Base-by-base conservation (phyloP, 1,284 basidiomycete genomes). In the Phlebopus sp. region DNA sequence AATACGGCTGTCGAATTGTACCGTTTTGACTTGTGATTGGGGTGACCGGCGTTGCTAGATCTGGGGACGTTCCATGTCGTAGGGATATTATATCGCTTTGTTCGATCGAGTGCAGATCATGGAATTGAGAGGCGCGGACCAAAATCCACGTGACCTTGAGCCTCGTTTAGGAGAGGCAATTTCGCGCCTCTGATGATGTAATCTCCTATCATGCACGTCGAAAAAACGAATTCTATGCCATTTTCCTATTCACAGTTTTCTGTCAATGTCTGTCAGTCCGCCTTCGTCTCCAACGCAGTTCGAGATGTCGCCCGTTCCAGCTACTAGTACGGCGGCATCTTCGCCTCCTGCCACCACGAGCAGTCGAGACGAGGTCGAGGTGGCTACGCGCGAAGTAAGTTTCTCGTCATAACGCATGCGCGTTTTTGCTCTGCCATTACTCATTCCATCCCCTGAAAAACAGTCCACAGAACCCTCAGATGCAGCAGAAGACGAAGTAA, bases 251-350 rank as follows among this genome's bases (percentile, higher is more conserved):
- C 25, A n/a, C 27, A 5, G 9, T 8, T 17, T 14, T 5, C 19
- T 37, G 9, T n/a, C 21, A 17, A 60, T 64, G 63, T 66, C 63
- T 11, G 21, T 27, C 34, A 65, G 56, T 18, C 13, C 47, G 1
- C 47, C 56, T 1, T 51, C 55, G 0, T 59, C 55, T 2, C 39
- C 49, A 13, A 19, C 54, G 2, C 47, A 27, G 2, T 43, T 54
- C 29, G 34, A 29, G n/a, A 41, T 56, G 51, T 64, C 64, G 0
- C 57, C 64, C 1, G 39, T 44, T 17, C 47, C 53, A 27, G 27
- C 51, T 17, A 25, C 50, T 17, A 66, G 62, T 43, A 62, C 66
- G 5, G 53, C 50, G 5, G 55, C 63, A 0, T 66, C 66, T 2
- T 64, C 63, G 1, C 64, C 65, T 25, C 60, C 65, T 0, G 43